Conservation (phyloP, 1,284 basidiomycete genomes). For the Microbotryum lychnidis-dioicae region DNA sequence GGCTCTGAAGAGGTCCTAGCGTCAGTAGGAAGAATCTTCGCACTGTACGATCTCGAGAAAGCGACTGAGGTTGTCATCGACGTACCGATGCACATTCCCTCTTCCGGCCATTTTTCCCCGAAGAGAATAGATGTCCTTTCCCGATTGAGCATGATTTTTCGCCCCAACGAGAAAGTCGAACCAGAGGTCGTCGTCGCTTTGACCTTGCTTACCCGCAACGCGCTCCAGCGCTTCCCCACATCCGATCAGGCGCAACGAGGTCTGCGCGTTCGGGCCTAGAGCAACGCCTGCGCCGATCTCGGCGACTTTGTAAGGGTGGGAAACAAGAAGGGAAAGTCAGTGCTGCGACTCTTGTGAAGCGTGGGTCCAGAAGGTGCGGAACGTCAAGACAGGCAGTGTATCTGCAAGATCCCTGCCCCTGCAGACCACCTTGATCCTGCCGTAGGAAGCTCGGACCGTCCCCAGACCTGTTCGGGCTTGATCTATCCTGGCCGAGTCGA, state of each 20-base stretch:
- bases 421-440: too few species aligned
- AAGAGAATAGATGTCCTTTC: constrained; percentile 14
- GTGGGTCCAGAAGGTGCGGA: too few species aligned
- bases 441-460: too few species aligned
- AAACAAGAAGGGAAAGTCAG: too few species aligned
- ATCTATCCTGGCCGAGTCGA: too few species aligned
- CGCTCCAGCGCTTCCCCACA: constrained; percentile 4
- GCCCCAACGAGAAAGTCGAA: constrained; percentile 25
- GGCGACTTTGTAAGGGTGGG: constrained; percentile 11
- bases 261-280: constrained; percentile 14
- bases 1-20: constrained; percentile 9
- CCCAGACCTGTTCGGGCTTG: too few species aligned
- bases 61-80: not conserved
- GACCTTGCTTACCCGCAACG: not conserved
- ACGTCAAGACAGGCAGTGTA: too few species aligned
- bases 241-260: constrained; percentile 13
- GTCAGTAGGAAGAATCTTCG: not conserved
- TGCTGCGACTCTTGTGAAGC: too few species aligned
- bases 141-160: constrained; percentile 5
- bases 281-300: constrained; percentile 29
- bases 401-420: too few species aligned
- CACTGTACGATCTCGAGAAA: not conserved
- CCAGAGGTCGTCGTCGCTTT: constrained; percentile 2
- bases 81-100: constrained; percentile 24
- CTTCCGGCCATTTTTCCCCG: constrained; percentile 4